Evolutionary conservation across 1,284 basidiomycete species (phyloP), one percentile per base, ranked within the genome.

Genomic region (Ustilago loliicola): DNA sequence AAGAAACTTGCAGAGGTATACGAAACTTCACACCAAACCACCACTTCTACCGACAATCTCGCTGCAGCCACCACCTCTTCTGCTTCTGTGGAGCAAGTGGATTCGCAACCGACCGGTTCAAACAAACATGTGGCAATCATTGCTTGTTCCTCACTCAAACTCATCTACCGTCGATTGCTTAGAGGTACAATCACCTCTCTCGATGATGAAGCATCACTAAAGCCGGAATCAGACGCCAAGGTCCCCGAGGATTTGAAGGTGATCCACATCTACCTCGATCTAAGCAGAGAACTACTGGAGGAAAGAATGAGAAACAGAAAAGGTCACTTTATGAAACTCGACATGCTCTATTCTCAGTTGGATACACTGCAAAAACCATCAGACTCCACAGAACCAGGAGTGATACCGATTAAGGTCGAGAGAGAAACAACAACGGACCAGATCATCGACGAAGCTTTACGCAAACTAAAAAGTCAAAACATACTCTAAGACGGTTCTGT

Each of bases 291-390:
- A 30, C 86, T 92, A 56, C 86, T 97, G 54, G 80, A 89, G 78
- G 89, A 91, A 56, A 88, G 95, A 47, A 94, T 98, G 90, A 83
- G 87, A 79, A 88, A 89, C 61, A 89, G 95, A 32, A 87, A 91
- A 74, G 91, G 91, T 0, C 96, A 98, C 87, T 97, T 94, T 80
- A 94, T 98, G 92, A 95, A 95, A 87, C 90, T 91, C 27, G 84
- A 86, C 25, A 96, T 98, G 95, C 88, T 98, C 73, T 92, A 93
- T 61, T 93, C 92, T 74, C 96, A 98, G 88, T 84, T 97, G 71
- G 88, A 88, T 21, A 92, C 93, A 38, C 85, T 98, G 67, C 93
- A 98, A 87, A 89, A 89, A 72, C 94, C 94, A 0, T 32, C 63
- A 3, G 54, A 54, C 17, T 47, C 17, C 4, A 21, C 15, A n/a